A percentile compares a stretch with the other conserved stretches of the same genome.
phyloP scores from a whole-genome alignment of 306 rosid genomes.

The Vicia sativa region DNA sequence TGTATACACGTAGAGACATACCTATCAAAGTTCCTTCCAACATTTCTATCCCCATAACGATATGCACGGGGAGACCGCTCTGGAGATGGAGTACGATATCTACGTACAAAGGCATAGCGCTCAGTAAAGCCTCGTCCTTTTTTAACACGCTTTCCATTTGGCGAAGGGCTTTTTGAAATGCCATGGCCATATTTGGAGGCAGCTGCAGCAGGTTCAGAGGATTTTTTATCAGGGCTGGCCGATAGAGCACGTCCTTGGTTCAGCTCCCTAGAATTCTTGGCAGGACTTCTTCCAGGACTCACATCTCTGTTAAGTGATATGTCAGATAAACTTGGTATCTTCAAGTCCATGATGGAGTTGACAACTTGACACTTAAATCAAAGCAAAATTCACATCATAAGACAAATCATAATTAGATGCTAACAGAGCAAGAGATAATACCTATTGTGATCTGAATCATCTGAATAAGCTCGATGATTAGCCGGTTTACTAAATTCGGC shows the following conservation, averaged over 20 bases:
- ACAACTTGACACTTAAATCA: slow-evolving; percentile 15
- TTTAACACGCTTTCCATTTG: slow-evolving; percentile 81
- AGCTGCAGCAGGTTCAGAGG: slow-evolving; percentile 52
- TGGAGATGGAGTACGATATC: slow-evolving; percentile 94
- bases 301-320: slow-evolving; percentile 56
- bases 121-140: slow-evolving; percentile 99
- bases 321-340: slow-evolving; percentile 37
- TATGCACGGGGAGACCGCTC: slow-evolving; percentile 55
- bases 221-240: slow-evolving; percentile 53
- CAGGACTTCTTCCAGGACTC: slow-evolving; percentile 55
- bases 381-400: slow-evolving; percentile 14
- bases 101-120: slow-evolving; percentile 84
- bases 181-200: slow-evolving; percentile 51
- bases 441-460: slow-evolving; percentile 72
- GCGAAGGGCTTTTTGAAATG: slow-evolving; percentile 76
- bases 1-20: slow-evolving; percentile 34
- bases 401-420: neutral
- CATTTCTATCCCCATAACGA: slow-evolving; percentile 61
- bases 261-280: slow-evolving; percentile 48
- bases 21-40: slow-evolving; percentile 75
- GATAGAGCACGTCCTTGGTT: slow-evolving; percentile 43
- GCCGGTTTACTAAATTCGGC: slow-evolving; percentile 50
- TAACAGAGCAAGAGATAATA: slow-evolving; percentile 47
- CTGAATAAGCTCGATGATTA: slow-evolving; percentile 52
- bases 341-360: slow-evolving; percentile 18